Base-by-base conservation (phyloP, 768 basidiomycete genomes). In the Crucibulum laeve region DNA sequence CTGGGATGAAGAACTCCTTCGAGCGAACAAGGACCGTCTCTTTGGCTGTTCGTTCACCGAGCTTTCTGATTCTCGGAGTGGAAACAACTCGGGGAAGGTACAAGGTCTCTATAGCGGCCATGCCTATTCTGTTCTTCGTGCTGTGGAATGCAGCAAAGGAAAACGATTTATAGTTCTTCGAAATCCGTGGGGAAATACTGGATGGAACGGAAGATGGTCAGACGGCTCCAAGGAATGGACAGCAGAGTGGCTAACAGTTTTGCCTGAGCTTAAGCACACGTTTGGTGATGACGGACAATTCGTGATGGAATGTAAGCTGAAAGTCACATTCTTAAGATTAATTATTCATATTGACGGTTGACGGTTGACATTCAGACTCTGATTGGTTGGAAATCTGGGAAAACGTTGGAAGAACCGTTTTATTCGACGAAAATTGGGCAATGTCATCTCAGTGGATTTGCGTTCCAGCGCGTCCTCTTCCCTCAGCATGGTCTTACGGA, bases 171-270 rank as follows among this genome's bases (percentile, higher is more conserved):
- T 73, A 5, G 63, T 69, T n/a, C 47, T 74, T 15, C 53, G 71
- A 6, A 74, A 74, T 51, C 72, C 71, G 4, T 71, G 70, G 70
- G 70, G 68, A 2, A 52, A 59, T 15, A 54, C 60, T 3, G 68
- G 69, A 43, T 71, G 70, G 70, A 66, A 58, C 6, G 71, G 71
- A 13, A 53, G 58, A 17, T 71, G 70, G 70, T 59, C 57, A 3
- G 70, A 73, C 46, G 71, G 71, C 8, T 57, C 63, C 14, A 67
- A 65, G 38, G 71, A 71, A 48, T 73, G 71, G 71, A 69, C 62
- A 5, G 46, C 50, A 21, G 65, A 64, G 43, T 72, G 70, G 70
- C 54, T 70, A 7, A 57, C 56, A 10, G 61, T 64, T 5, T 56
- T 72, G 6, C 54, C 57, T 3, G 47, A 44, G 18, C 53, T 73